Evolutionary conservation across 108 stramenopile genomes (phyloP).

Genomic region (Bacterosira constricta): DNA sequence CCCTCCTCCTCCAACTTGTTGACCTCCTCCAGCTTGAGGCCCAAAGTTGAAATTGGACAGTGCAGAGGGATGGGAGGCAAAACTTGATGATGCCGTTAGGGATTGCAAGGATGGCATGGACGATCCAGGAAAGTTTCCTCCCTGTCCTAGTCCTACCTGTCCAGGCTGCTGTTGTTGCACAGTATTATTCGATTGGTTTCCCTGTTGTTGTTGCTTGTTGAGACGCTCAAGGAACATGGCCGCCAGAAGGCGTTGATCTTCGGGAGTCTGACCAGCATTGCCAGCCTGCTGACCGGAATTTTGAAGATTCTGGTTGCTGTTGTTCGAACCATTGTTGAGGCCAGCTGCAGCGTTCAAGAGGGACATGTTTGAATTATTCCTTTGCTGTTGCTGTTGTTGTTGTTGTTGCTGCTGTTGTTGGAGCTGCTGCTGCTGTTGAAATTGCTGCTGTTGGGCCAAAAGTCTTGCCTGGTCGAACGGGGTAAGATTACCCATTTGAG

Average conservation of each 20-base stretch:
- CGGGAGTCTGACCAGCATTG: background rate
- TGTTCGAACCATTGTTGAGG: too few species aligned
- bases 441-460: conserved; percentile 6
- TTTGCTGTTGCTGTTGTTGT: too few species aligned
- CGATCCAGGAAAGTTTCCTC: too few species aligned
- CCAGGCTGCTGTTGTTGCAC: background rate
- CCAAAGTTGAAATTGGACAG: background rate
- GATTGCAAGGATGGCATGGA: background rate
- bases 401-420: conserved; percentile 1
- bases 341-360: too few species aligned
- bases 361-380: background rate
- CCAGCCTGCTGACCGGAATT: background rate
- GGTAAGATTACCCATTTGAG: too few species aligned
- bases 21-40: too few species aligned
- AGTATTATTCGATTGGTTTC: too few species aligned
- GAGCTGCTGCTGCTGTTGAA: conserved; percentile 10
- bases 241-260: conserved; percentile 4
- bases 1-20: background rate
- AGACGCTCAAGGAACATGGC: conserved; percentile 15
- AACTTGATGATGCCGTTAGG: background rate
- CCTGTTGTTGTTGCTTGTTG: background rate
- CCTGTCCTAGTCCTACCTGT: too few species aligned
- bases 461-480: conserved; percentile 23
- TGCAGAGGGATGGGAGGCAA: background rate
- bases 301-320: too few species aligned